These are phyloP conservation scores for Debaryomyces sp. DNA, from an alignment of 1,139 yeast species.

Conservation along the genomic window DNA sequence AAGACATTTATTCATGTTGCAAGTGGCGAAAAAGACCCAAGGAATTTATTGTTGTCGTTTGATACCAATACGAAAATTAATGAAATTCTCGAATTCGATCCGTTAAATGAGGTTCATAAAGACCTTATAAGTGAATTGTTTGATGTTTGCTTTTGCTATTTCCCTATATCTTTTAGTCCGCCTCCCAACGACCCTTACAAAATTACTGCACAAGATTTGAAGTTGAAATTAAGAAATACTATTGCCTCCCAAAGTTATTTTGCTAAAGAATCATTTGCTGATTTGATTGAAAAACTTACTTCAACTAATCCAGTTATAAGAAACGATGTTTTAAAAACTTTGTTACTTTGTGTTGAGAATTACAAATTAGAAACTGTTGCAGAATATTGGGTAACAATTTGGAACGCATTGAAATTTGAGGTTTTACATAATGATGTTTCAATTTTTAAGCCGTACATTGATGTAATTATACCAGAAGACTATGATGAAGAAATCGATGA, in stretches of 20 bases:
- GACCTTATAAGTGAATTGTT: constrained; percentile 57
- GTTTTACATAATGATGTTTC: constrained; percentile 68
- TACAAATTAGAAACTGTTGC: constrained; percentile 53
- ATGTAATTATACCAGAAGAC: constrained; percentile 32
- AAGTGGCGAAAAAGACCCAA: constrained; percentile 91
- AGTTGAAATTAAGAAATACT: constrained; percentile 56
- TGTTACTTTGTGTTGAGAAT: constrained; percentile 55
- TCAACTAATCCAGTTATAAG: constrained; percentile 81
- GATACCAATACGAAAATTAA: constrained; percentile 56
- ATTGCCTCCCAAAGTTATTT: constrained; percentile 66
- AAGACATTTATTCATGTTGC: constrained; percentile 67
- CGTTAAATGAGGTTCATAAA: constrained; percentile 38
- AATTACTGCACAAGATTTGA: constrained; percentile 74
- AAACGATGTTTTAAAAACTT: constrained; percentile 70
- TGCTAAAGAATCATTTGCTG: constrained; percentile 76
- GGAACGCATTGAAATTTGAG: constrained; percentile 91
- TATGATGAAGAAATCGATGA: constrained; percentile 33
- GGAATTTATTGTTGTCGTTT: constrained; percentile 77
- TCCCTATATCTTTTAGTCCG: constrained; percentile 94
- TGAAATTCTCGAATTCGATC: constrained; percentile 42
- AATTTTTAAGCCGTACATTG: constrained; percentile 30
- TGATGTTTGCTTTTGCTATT: constrained; percentile 90
- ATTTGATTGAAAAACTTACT: constrained; percentile 78
- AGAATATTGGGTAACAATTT: constrained; percentile 69
- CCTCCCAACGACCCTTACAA: constrained; percentile 90